Evolutionary conservation across 2,329 filamentous ascomycete species (phyloP).

Genomic region (Colletotrichum sp.): DNA sequence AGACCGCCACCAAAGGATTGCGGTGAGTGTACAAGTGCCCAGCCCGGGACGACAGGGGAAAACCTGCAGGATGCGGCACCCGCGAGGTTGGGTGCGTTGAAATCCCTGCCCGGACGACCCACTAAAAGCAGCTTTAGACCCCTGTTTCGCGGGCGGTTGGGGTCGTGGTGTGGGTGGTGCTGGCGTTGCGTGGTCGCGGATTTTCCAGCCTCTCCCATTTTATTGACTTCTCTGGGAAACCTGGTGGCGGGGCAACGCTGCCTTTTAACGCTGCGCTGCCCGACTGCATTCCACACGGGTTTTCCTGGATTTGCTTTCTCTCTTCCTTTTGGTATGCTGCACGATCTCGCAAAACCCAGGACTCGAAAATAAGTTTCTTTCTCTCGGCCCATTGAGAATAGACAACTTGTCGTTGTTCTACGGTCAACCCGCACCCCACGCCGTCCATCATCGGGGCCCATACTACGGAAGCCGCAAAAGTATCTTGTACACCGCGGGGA

Average conservation of each 20-base stretch:
- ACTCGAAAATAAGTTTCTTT: neutral
- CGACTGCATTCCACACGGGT: conserved; percentile 5
- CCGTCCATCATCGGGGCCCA: neutral
- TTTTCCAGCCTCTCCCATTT: conserved; percentile 36
- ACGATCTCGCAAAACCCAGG: neutral
- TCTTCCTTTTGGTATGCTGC: neutral
- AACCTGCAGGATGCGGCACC: neutral
- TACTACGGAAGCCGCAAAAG: neutral
- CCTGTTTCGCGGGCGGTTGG: conserved; percentile 16
- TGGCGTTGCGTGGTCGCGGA: neutral
- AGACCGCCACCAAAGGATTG: neutral
- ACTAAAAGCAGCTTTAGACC: conserved; percentile 14
- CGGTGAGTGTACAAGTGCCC: neutral
- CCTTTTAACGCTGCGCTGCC: conserved; percentile 36
- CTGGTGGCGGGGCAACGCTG: conserved; percentile 54
- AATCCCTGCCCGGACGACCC: neutral
- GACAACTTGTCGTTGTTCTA: neutral
- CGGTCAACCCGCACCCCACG: neutral
- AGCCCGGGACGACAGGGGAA: neutral
- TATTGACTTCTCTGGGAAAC: conserved; percentile 38
- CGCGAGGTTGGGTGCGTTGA: conserved; percentile 14
- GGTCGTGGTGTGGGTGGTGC: neutral
- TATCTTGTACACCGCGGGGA: neutral
- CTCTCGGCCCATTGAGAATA: neutral
- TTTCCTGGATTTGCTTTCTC: neutral